A percentile compares a stretch with the other conserved stretches of the same genome.
These are phyloP conservation scores for Cystobasidiaceae sp. DNA, from an alignment of 1,284 basidiomycete genomes.

Conservation along the genomic window DNA sequence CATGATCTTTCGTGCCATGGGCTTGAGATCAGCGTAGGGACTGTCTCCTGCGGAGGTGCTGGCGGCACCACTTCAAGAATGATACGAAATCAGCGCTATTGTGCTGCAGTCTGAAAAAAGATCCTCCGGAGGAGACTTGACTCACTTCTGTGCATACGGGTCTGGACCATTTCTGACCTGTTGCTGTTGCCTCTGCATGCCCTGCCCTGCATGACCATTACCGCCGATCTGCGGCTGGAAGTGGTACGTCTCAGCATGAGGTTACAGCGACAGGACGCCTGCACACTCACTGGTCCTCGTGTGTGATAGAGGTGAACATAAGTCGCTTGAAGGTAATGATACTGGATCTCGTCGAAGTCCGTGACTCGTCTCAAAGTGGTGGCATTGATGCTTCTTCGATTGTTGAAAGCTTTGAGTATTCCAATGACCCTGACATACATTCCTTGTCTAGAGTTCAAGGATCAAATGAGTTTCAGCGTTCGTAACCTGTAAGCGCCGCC, in stretches of 20 bases:
- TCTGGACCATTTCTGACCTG: constrained; percentile 13
- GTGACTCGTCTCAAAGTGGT: constrained; percentile 63
- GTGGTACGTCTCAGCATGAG: background rate
- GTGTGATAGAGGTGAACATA: constrained; percentile 49
- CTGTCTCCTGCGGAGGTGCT: constrained; percentile 35
- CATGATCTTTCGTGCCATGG: constrained; percentile 62
- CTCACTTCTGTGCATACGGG: constrained; percentile 24
- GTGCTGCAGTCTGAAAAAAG: background rate
- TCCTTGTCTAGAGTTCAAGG: constrained; percentile 60
- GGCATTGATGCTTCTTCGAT: constrained; percentile 75
- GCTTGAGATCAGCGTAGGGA: constrained; percentile 56
- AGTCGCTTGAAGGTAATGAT: constrained; percentile 63
- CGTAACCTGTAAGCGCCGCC: no score
- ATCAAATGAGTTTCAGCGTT: no score
- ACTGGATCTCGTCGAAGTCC: constrained; percentile 75
- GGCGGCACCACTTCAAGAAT: constrained; percentile 10
- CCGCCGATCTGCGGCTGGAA: background rate
- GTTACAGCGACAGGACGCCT: background rate
- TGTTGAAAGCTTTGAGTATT: constrained; percentile 78
- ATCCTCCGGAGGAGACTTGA: background rate
- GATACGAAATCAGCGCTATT: constrained; percentile 18
- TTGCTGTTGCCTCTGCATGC: constrained; percentile 13
- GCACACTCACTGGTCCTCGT: background rate
- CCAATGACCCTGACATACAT: constrained; percentile 81
- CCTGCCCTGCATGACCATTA: constrained; percentile 8